Conservation (phyloP, 495 filamentous ascomycete genomes). For the Tuber microsphaerosporum region DNA sequence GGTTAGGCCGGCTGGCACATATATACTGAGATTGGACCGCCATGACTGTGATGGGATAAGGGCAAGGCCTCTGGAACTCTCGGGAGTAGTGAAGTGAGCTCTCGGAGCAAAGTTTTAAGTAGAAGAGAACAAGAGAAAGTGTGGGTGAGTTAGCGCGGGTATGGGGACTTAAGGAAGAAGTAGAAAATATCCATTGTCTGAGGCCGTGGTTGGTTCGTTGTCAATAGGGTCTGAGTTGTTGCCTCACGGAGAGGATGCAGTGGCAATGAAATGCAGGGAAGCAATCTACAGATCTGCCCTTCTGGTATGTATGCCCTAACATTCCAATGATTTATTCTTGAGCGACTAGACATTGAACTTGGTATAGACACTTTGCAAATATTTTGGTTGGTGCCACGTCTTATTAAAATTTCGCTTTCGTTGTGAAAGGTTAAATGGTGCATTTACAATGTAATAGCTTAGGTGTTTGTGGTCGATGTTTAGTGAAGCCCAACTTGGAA, state of each 20-base stretch:
- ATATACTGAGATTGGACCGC: slow-evolving; percentile 95
- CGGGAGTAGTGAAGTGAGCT: neutral
- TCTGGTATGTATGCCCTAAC: neutral
- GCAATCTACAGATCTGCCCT: neutral
- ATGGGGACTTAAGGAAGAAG: neutral
- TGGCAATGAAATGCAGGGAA: neutral
- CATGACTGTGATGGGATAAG: slow-evolving; percentile 50
- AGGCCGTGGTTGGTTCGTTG: neutral
- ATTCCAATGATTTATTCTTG: neutral
- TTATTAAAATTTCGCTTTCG: neutral
- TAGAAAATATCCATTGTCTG: neutral
- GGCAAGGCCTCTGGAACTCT: neutral
- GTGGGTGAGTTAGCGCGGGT: neutral
- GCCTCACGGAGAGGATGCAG: neutral
- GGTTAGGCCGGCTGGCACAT: slow-evolving; percentile 99
- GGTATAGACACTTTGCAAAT: neutral
- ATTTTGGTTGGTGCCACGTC: neutral
- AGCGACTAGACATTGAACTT: neutral
- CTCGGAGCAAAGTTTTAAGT: neutral
- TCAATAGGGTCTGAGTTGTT: neutral
- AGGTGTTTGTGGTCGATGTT: neutral
- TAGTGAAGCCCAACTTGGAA: neutral
- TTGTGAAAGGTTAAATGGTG: neutral
- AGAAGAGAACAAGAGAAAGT: neutral
- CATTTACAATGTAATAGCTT: neutral